These are phyloP conservation scores for Lepidium africanum DNA, from an alignment of 345 rosid species.

Conservation along the genomic window DNA sequence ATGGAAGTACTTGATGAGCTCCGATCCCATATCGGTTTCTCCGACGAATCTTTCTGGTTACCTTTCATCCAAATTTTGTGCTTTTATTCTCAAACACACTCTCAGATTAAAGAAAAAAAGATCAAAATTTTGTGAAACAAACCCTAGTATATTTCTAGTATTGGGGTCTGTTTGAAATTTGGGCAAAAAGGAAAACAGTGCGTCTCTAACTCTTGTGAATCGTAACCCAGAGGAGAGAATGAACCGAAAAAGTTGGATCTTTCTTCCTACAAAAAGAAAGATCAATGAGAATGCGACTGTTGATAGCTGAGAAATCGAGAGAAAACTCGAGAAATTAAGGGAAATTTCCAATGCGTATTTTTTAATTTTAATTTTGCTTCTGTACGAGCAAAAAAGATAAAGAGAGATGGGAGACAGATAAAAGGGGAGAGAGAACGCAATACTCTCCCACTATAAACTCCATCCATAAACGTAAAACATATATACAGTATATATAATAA, in stretches of 20 bases:
- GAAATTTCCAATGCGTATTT: slow-evolving; percentile 1
- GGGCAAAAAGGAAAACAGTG: background rate
- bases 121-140: background rate
- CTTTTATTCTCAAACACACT: background rate
- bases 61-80: slow-evolving; percentile 20
- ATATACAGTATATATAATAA: background rate
- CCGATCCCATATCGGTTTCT: slow-evolving; percentile 63
- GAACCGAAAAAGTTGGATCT: slow-evolving; percentile 29
- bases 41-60: slow-evolving; percentile 34
- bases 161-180: slow-evolving; percentile 1
- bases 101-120: background rate
- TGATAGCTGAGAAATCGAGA: slow-evolving; percentile 17
- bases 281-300: slow-evolving; percentile 16
- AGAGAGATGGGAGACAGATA: slow-evolving; percentile 9
- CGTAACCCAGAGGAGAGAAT: slow-evolving; percentile 5
- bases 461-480: background rate
- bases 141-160: background rate
- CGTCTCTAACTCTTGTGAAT: background rate
- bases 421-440: slow-evolving; percentile 21
- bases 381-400: background rate
- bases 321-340: background rate
- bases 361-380: background rate
- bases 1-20: slow-evolving; percentile 32
- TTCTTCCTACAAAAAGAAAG: slow-evolving; percentile 12
- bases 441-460: slow-evolving; percentile 13